Base-by-base conservation (phyloP, 2,329 filamentous ascomycete genomes). In the Penicillium frequentans region DNA sequence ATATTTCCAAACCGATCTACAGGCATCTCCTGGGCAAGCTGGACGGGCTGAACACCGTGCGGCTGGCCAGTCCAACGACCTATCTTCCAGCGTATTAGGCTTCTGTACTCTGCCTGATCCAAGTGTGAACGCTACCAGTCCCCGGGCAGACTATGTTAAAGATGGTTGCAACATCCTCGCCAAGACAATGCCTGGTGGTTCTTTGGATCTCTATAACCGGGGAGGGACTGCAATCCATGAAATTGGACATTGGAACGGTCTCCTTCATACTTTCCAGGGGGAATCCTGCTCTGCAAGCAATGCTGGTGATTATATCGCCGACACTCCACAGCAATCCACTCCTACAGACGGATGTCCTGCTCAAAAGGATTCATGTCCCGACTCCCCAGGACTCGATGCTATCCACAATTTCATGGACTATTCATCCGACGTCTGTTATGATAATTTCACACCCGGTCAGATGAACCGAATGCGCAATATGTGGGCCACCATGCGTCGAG, bases 321-420 rank as follows among this genome's bases (percentile, higher is more conserved):
- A 80, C 56, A 80, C 78, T 16, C 75, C 78, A 14, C 73, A 77
- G 58, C 73, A 79, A 60, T 77, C 59, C 64, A 87, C 79, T 46
- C 90, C 73, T n/a, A 86, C 83, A n/a, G 77, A 80, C 59, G 82
- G 82, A 1, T 86, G 84, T 68, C 84, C 83, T 1, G 64, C 60
- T 0, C 68, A 64, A 3, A 84, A 84, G 70, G 76, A 81, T 63
- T 81, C 75, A 19, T 86, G 83, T 64, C 80, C 80, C 0, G 66
- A 69, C 24, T 69, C 70, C 24, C 69, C 73, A 11, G 80, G 79
- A 0, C 52, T 75, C 13, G 84, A 86, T 69, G 73, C 80, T 3
- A 80, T 86, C 54, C 80, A 83, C 58, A 84, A 86, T 65, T 85
- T 81, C 63, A 86, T 86, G 83, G 84, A 86, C 69, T 85, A 85